Evolutionary conservation across 768 basidiomycete genomes (phyloP).

Genomic region (Mycena pura): DNA sequence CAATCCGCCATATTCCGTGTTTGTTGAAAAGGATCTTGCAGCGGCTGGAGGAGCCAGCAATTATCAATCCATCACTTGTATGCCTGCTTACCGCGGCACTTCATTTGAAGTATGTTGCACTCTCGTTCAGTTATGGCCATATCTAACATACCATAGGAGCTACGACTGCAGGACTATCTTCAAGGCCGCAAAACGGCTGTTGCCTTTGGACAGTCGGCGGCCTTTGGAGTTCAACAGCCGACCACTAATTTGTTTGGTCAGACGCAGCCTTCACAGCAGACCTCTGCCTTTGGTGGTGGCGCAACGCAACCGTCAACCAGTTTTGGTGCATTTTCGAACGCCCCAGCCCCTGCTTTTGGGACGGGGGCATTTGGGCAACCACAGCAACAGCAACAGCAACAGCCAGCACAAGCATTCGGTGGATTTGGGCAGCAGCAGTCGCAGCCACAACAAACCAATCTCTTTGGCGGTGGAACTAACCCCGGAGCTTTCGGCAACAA

Average conservation of each 20-base stretch:
- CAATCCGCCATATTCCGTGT: constrained; percentile 66
- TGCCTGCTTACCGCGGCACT: constrained; percentile 77
- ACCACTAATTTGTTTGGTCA: constrained; percentile 55
- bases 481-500: constrained; percentile 42
- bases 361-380: constrained; percentile 42
- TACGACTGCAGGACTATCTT: constrained; percentile 77
- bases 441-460: constrained; percentile 19
- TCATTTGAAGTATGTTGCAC: constrained; percentile 70
- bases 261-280: constrained; percentile 45
- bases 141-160: constrained; percentile 55
- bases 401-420: constrained; percentile 33
- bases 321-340: constrained; percentile 53
- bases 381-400: constrained; percentile 41
- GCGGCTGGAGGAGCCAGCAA: constrained; percentile 57
- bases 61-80: constrained; percentile 84
- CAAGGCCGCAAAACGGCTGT: constrained; percentile 76
- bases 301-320: constrained; percentile 41
- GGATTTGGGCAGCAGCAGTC: constrained; percentile 39
- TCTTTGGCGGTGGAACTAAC: constrained; percentile 29
- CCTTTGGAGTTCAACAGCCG: constrained; percentile 51
- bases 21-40: constrained; percentile 69
- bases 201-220: constrained; percentile 62
- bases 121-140: neutral
- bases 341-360: constrained; percentile 30
- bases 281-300: constrained; percentile 45